These are phyloP conservation scores for Fusarium virguliforme DNA, from an alignment of 2,329 filamentous ascomycete species.

Conservation along the genomic window DNA sequence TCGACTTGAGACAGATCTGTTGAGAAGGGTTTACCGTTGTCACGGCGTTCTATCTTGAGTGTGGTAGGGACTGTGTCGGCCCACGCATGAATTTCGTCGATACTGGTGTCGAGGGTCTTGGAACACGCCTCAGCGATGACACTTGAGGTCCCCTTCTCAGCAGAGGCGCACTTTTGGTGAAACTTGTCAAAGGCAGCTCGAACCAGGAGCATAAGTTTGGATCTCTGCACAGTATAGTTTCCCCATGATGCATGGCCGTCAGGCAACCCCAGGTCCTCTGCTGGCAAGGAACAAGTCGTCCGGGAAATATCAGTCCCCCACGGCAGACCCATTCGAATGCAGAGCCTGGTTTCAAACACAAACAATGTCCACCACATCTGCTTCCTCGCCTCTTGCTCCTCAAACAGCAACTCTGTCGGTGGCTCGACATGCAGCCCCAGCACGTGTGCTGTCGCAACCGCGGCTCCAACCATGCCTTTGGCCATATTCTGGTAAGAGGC, in stretches of 20 bases:
- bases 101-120: neutral
- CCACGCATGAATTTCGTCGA: constrained; percentile 4
- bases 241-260: neutral
- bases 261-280: neutral
- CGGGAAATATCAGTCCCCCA: constrained; percentile 24
- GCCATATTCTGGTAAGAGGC: constrained; percentile 65
- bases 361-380: constrained; percentile 69
- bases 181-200: neutral
- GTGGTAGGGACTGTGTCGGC: neutral
- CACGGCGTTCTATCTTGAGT: constrained; percentile 16
- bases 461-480: constrained; percentile 57
- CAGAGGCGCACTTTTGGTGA: neutral
- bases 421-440: constrained; percentile 65
- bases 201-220: neutral
- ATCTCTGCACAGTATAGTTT: constrained; percentile 3
- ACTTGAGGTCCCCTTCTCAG: neutral
- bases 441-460: constrained; percentile 61
- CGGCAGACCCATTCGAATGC: constrained; percentile 64
- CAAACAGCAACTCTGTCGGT: constrained; percentile 47
- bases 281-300: neutral
- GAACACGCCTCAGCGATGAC: neutral
- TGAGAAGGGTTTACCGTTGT: constrained; percentile 1
- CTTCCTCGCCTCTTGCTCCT: constrained; percentile 61
- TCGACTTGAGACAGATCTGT: constrained; percentile 7
- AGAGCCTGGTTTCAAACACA: constrained; percentile 62